phyloP scores from a whole-genome alignment of 495 filamentous ascomycete species.

The Xylaria bambusicola region DNA sequence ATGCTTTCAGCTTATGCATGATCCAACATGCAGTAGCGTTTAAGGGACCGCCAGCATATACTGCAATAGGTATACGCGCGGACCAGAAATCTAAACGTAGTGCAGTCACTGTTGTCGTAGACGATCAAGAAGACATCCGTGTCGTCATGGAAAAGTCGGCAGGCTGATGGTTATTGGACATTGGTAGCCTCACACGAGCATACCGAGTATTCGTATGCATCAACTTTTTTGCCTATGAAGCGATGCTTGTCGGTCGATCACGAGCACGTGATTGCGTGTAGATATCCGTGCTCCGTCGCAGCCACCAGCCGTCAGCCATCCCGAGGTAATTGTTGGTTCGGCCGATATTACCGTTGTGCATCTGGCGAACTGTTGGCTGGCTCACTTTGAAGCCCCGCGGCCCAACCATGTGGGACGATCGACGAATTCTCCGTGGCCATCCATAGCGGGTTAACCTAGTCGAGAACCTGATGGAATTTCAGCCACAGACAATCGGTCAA shows the following conservation, averaged over 20 bases:
- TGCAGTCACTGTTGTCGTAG: background rate
- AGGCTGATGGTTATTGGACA: too few species aligned
- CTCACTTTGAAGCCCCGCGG: conserved; percentile 7
- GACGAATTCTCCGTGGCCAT: conserved; percentile 15
- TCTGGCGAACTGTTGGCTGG: conserved; percentile 6
- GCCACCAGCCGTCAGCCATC: conserved; percentile 10
- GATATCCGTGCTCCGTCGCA: conserved; percentile 14
- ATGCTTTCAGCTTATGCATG: background rate
- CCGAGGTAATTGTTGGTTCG: conserved; percentile 10
- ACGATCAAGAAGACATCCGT: background rate
- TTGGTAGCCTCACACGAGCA: background rate
- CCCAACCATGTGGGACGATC: conserved; percentile 19
- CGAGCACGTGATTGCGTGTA: conserved; percentile 11
- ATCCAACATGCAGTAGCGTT: background rate
- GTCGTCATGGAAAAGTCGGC: background rate
- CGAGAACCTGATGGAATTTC: conserved; percentile 18
- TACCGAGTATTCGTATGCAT: background rate
- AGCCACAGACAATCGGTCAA: conserved; percentile 12
- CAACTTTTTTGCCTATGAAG: background rate
- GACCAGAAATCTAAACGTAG: background rate
- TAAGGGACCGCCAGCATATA: background rate
- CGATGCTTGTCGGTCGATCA: conserved; percentile 7
- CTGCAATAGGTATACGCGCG: background rate
- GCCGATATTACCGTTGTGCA: conserved; percentile 16
- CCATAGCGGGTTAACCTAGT: conserved; percentile 15